A percentile compares a stretch with the other conserved stretches of the same genome.
These are phyloP conservation scores for Pythium biforme DNA, from an alignment of 352 stramenopile genomes.

Conservation along the genomic window DNA sequence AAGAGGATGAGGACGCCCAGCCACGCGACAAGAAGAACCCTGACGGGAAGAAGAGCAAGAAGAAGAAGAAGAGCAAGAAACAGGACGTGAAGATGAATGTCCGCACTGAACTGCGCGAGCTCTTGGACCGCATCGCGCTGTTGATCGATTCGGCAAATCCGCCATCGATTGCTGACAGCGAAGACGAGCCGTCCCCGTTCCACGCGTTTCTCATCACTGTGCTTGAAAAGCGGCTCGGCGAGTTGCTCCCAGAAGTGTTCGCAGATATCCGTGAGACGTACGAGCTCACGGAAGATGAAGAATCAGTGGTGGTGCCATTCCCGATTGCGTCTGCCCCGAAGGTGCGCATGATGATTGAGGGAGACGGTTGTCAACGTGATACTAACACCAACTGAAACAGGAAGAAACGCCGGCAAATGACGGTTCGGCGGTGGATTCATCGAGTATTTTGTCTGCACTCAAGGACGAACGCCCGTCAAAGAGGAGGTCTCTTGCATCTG, in stretches of 20 bases:
- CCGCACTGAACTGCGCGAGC: conserved; percentile 47
- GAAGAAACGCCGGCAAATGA: conserved; percentile 3
- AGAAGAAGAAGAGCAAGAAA: conserved; percentile 33
- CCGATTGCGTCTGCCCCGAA: not conserved
- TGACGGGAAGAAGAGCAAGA: conserved; percentile 30
- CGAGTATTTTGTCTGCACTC: conserved; percentile 67
- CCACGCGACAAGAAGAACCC: not conserved
- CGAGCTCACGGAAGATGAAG: conserved; percentile 53
- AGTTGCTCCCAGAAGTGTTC: conserved; percentile 47
- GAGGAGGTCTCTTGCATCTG: conserved; percentile 16
- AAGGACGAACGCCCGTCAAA: conserved; percentile 40
- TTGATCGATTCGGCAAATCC: conserved; percentile 70
- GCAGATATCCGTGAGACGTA: conserved; percentile 48
- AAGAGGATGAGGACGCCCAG: not conserved
- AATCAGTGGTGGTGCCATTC: not conserved
- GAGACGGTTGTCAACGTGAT: not conserved
- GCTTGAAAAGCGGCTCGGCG: conserved; percentile 41
- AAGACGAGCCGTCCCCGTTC: conserved; percentile 68
- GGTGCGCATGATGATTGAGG: not conserved
- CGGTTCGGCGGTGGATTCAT: conserved; percentile 1
- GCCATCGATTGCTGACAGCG: conserved; percentile 55
- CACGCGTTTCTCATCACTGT: conserved; percentile 60
- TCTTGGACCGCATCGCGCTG: conserved; percentile 75
- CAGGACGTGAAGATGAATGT: conserved; percentile 41
- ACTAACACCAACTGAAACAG: not conserved